These are phyloP conservation scores for Neurospora sp. DNA, from an alignment of 2,329 filamentous ascomycete genomes.

Conservation along the genomic window DNA sequence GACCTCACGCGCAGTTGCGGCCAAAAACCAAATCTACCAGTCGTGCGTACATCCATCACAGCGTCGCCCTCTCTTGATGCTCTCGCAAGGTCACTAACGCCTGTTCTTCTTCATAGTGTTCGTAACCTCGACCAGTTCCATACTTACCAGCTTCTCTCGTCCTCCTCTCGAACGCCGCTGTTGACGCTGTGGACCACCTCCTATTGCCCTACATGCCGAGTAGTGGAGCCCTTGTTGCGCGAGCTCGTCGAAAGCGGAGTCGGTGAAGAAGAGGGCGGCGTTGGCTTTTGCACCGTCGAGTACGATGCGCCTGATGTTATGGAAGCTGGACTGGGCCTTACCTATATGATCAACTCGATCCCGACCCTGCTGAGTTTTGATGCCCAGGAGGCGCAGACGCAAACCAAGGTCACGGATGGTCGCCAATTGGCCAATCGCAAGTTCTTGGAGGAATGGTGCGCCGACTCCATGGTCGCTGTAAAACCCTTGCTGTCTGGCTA, in stretches of 20 bases:
- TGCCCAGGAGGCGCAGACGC: constrained; percentile 39
- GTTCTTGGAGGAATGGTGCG: constrained; percentile 42
- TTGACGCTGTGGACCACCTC: constrained; percentile 52
- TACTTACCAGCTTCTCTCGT: constrained; percentile 45
- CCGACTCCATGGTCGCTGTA: neutral
- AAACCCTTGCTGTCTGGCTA: neutral
- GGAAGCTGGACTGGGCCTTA: constrained; percentile 35
- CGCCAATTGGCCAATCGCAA: constrained; percentile 36
- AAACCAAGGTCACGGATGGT: constrained; percentile 40
- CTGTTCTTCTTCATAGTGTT: constrained; percentile 30
- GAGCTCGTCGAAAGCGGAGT: constrained; percentile 40
- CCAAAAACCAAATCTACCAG: constrained; percentile 30
- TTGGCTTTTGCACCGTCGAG: constrained; percentile 44
- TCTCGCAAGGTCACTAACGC: neutral
- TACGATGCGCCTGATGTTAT: constrained; percentile 50
- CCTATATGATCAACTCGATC: constrained; percentile 49
- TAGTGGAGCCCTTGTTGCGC: constrained; percentile 38
- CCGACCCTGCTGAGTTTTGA: constrained; percentile 51
- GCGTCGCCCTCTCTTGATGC: neutral
- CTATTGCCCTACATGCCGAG: constrained; percentile 45
- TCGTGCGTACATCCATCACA: constrained; percentile 24
- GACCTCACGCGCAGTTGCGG: constrained; percentile 17
- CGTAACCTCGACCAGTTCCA: constrained; percentile 44
- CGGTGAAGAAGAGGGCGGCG: constrained; percentile 46
- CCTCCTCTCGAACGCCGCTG: constrained; percentile 44